Base-by-base conservation (phyloP, 2,329 filamentous ascomycete genomes). In the Aspergillus sp. region DNA sequence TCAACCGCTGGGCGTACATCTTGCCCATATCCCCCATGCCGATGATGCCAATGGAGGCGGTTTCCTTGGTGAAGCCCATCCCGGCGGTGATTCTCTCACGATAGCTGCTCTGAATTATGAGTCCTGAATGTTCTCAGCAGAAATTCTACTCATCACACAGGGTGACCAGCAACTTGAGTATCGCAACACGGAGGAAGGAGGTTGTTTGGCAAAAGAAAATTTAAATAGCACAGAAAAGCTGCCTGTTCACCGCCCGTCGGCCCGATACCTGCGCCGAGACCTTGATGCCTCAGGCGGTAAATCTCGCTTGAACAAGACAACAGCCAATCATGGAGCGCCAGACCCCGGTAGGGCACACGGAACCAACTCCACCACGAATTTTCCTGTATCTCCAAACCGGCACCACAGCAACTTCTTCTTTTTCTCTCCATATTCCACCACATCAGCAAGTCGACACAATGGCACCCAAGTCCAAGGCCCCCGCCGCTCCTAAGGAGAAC, bases 21-120 rank as follows among this genome's bases (percentile, higher is more conserved):
- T 89, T 96, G 70, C 95, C 95, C 95, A 99, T 99, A 71, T 97
- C 93, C 64, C 95, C 95, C 93, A 99, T 97, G 60, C 95, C 95
- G 74, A 99, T 99, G 71, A 99, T 90, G 66, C 95, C 95, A 66
- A 99, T 85, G 62, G 89, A 86, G 73, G 91, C 91, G 70, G 84
- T 81, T 66, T 88, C 85, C 87, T 85, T 79, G 67, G 70, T 72
- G 58, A 72, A 71, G 33, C 62, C 66, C 73, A 75, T 75, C 23
- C 35, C 62, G 58, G 15, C 21, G 40, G 43, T 46, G 43, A 11
- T 27, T 23, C 17, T 23, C 44, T 31, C 19, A 19, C 37, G 17
- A 40, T 24, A 45, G n/a, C 33, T 27, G 23, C 23, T 45, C 43
- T 24, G 17, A 43, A 43, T 17, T 21, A 43, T 31, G 7, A n/a